phyloP scores from a whole-genome alignment of 1,284 basidiomycete genomes.

The Sphagnurus paluster region DNA sequence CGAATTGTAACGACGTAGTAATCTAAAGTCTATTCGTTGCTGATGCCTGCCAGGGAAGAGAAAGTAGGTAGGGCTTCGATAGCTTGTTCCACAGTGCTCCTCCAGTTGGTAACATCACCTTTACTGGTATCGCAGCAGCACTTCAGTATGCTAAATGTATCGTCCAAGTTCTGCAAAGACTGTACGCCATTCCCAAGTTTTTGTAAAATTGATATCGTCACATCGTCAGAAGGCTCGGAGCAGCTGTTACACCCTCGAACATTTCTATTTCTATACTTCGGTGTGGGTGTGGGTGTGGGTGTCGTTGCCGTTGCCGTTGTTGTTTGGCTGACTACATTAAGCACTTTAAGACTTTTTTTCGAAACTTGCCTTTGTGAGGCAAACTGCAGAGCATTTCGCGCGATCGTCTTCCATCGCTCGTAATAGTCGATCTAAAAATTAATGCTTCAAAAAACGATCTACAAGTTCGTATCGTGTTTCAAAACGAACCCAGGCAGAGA shows the following conservation, averaged over 20 bases:
- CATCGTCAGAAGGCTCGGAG: not conserved
- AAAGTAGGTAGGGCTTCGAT: slow-evolving; percentile 2
- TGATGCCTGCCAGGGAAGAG: too few relatives aligned
- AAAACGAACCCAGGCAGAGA: slow-evolving; percentile 5
- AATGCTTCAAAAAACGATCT: not conserved
- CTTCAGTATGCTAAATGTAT: not conserved
- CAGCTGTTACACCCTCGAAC: slow-evolving; percentile 2
- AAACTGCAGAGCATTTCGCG: slow-evolving; percentile 1
- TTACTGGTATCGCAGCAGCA: not conserved
- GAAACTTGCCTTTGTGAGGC: too few relatives aligned
- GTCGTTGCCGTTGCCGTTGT: too few relatives aligned
- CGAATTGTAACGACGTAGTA: too few relatives aligned
- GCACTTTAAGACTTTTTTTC: too few relatives aligned
- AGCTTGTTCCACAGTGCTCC: not conserved
- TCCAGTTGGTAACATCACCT: slow-evolving; percentile 5
- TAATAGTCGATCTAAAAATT: slow-evolving; percentile 5
- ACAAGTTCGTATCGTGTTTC: too few relatives aligned
- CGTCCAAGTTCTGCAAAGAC: slow-evolving; percentile 4
- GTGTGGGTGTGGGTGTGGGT: not conserved
- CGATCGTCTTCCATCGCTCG: slow-evolving; percentile 5
- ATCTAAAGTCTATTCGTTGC: too few relatives aligned
- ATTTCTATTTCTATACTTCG: too few relatives aligned
- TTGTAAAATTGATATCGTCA: not conserved
- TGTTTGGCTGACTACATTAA: too few relatives aligned
- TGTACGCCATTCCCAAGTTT: slow-evolving; percentile 4